Evolutionary conservation across 2,329 filamentous ascomycete species (phyloP).

Genomic region (Fusarium fracticaudum): DNA sequence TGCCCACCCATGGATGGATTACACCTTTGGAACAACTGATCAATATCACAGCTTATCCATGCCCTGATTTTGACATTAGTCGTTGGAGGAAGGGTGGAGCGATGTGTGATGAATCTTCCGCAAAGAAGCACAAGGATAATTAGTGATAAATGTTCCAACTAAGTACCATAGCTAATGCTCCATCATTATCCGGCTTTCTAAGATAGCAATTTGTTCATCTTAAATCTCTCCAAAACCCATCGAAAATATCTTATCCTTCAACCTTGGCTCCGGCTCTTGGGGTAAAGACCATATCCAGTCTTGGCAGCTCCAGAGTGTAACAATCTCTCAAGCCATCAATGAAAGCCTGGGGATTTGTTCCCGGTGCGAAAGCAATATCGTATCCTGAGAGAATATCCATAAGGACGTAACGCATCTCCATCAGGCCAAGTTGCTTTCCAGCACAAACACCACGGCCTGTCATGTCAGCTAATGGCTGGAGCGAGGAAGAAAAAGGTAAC

Average conservation of each 20-base stretch:
- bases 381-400: conserved; percentile 18
- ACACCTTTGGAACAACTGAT: not conserved
- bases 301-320: conserved; percentile 16
- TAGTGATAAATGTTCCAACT: fast-evolving
- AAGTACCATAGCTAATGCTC: fast-evolving
- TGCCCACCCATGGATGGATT: not conserved
- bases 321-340: conserved; percentile 13
- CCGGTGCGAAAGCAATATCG: not conserved
- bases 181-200: too few relatives aligned
- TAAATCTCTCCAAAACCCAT: fast-evolving
- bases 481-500: too few relatives aligned
- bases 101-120: not conserved
- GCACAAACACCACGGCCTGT: conserved; percentile 24
- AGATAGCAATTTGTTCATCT: not conserved
- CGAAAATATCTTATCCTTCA: not conserved
- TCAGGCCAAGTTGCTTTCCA: conserved; percentile 30
- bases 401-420: conserved; percentile 29
- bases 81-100: not conserved
- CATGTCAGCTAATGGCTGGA: not conserved
- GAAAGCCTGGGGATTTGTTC: not conserved
- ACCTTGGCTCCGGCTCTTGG: not conserved
- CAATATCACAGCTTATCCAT: not conserved
- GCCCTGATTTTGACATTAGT: not conserved
- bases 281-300: conserved; percentile 1
- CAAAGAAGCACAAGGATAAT: not conserved